Evolutionary conservation across 2,329 filamentous ascomycete species (phyloP), one percentile per base, ranked within the genome.

Genomic region (Ophioceras dolichostomum): DNA sequence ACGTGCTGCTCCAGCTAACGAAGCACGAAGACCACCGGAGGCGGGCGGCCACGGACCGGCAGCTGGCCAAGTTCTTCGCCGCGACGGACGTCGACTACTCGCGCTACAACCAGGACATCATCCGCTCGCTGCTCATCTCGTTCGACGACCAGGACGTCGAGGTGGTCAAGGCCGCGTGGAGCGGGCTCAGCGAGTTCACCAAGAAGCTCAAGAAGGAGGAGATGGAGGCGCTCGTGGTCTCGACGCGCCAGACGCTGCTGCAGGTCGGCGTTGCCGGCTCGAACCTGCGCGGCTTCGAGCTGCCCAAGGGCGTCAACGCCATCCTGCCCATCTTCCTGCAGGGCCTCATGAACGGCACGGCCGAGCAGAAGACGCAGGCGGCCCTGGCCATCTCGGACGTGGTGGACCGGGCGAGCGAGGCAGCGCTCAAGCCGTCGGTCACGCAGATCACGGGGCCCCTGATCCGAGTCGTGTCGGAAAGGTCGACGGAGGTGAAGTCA

Each of bases 391-490:
- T 98, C 48, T 94, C 88, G 3, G 93, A 98, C 55, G 83, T 98
- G 47, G 82, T 96, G 45, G 91, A 96, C 61, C 79, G 91, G 40
- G 93, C 91, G 19, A 89, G 80, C 57, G 76, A 86, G 47, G 80
- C 87, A 41, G 79, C 88, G 16, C 67, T 98, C 44, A 93, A 91
- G 60, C 86, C 88, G 7, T 96, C 93, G 51, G 91, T 98, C 42
- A 95, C 89, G 21, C 88, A 95, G 53, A 95, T 98, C 49, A 96
- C 93, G 5, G 91, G 91, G 54, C 91, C 93, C 17, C 74, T 98
- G 38, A 98, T 98, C 58, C 84, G 91, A 72, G 89, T 96, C 17
- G 88, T 98, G 14, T 95, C 91, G 5, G 91, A 98, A 58, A 79
- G 89, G 44, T 94, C 91, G 3, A 87, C 87, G 3, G 93, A 98